Evolutionary conservation across 2,329 filamentous ascomycete genomes (phyloP).

Genomic region (Colletotrichum lentis): DNA sequence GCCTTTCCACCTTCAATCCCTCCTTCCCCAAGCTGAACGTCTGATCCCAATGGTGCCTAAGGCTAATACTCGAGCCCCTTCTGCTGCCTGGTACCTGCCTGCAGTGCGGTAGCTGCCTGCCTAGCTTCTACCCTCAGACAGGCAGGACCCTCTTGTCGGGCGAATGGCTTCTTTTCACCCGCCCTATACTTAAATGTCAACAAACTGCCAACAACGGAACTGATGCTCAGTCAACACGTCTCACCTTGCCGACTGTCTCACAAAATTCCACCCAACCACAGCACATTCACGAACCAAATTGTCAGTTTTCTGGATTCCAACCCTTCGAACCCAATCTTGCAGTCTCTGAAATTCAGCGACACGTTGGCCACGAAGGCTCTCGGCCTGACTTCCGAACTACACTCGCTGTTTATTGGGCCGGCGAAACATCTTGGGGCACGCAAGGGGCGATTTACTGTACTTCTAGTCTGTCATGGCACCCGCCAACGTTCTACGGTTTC

Average conservation of each 20-base stretch:
- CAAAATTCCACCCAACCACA: slow-evolving; percentile 17
- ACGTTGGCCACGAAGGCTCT: neutral
- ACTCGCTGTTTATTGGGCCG: slow-evolving; percentile 4
- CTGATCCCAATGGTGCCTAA: slow-evolving; percentile 20
- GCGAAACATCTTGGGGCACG: slow-evolving; percentile 20
- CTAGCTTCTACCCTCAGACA: slow-evolving; percentile 16
- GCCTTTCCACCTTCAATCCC: neutral
- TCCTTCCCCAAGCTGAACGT: slow-evolving; percentile 3
- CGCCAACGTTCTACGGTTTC: slow-evolving; percentile 62
- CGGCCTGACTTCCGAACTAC: neutral
- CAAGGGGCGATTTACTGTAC: slow-evolving; percentile 15
- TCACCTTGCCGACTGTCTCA: slow-evolving; percentile 4
- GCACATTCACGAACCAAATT: neutral
- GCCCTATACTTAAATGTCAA: slow-evolving; percentile 26
- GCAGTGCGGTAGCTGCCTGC: slow-evolving; percentile 25
- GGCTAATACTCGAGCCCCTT: slow-evolving; percentile 2
- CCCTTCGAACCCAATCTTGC: slow-evolving; percentile 12
- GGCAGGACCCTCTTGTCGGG: slow-evolving; percentile 21
- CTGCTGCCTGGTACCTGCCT: neutral
- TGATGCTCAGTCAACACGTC: slow-evolving; percentile 5
- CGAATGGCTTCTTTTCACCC: slow-evolving; percentile 7
- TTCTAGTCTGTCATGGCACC: slow-evolving; percentile 27
- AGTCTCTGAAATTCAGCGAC: slow-evolving; percentile 5
- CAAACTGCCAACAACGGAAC: slow-evolving; percentile 17
- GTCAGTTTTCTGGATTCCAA: slow-evolving; percentile 9